Conservation (phyloP, 176 grass and related monocot genomes). For the Zea mays region DNA sequence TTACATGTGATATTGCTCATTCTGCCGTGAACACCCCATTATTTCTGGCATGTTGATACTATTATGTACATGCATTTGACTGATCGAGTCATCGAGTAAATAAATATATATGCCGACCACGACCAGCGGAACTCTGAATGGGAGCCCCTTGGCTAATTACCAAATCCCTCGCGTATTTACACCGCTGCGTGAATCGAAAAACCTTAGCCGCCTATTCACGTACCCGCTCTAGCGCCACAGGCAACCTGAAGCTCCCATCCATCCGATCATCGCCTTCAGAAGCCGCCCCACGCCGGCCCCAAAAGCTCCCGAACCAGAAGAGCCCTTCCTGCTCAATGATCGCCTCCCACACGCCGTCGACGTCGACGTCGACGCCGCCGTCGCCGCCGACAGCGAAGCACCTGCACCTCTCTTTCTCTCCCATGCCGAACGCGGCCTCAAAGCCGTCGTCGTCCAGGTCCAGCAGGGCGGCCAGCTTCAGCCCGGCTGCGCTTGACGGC, state of each 20-base stretch:
- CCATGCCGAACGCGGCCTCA: slow-evolving; percentile 29
- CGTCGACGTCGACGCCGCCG: background rate
- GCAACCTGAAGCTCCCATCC: slow-evolving; percentile 30
- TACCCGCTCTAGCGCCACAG: slow-evolving; percentile 3
- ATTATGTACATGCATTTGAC: too few species aligned
- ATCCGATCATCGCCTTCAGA: slow-evolving; percentile 16
- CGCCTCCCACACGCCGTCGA: slow-evolving; percentile 48
- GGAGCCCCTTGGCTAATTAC: too few species aligned
- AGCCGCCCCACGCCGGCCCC: slow-evolving; percentile 43
- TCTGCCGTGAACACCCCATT: too few species aligned
- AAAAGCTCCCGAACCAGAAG: slow-evolving; percentile 96
- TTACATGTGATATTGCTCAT: too few species aligned
- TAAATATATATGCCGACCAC: too few species aligned
- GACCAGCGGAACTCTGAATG: too few species aligned
- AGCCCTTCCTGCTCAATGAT: slow-evolving; percentile 54
- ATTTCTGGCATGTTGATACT: too few species aligned
- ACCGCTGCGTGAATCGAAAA: too few species aligned
- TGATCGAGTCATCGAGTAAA: too few species aligned
- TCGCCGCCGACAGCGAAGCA: slow-evolving; percentile 1
- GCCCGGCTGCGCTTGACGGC: background rate
- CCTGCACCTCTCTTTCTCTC: slow-evolving; percentile 24
- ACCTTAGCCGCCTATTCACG: too few species aligned
- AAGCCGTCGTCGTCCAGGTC: slow-evolving; percentile 33
- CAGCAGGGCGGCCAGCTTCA: slow-evolving; percentile 31
- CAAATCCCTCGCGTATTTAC: too few species aligned